These are phyloP conservation scores for Aspergillus sp. DNA, from an alignment of 2,329 filamentous ascomycete species.

Conservation along the genomic window DNA sequence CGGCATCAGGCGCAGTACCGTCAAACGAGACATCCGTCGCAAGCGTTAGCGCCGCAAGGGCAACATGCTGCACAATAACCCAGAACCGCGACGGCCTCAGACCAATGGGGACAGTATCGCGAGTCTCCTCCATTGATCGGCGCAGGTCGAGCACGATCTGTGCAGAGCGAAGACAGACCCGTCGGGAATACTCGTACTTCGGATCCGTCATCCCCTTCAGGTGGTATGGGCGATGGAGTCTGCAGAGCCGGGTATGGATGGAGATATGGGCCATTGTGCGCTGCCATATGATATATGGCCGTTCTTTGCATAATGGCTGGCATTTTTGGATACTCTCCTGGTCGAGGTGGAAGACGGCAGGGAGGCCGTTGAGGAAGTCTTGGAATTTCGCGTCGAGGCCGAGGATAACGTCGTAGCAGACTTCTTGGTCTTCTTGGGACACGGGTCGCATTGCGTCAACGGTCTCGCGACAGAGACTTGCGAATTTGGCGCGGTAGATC, in stretches of 20 bases:
- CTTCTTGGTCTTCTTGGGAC: background rate
- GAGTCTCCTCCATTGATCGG: background rate
- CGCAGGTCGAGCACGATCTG: constrained; percentile 7
- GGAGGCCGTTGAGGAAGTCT: background rate
- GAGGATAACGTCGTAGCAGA: background rate
- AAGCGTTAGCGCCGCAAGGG: constrained; percentile 23
- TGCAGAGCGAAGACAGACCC: background rate
- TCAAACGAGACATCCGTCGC: constrained; percentile 26
- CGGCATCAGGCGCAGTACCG: constrained; percentile 16
- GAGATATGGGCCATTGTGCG: constrained; percentile 21
- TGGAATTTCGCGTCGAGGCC: background rate
- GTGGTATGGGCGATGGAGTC: constrained; percentile 25
- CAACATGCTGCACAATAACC: constrained; percentile 23
- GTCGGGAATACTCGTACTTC: background rate
- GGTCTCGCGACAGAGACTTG: constrained; percentile 2
- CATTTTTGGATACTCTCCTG: constrained; percentile 16
- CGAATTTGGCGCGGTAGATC: constrained; percentile 3
- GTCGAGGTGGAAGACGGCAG: constrained; percentile 11
- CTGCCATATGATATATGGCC: constrained; percentile 23
- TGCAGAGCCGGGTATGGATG: constrained; percentile 21
- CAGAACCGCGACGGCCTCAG: constrained; percentile 21
- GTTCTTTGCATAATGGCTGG: constrained; percentile 18
- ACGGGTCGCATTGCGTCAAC: constrained; percentile 5
- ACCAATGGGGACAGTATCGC: constrained; percentile 5
- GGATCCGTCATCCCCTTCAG: constrained; percentile 17